Conservation (phyloP, 805 yeast species). For the Teunomyces tritomae region DNA sequence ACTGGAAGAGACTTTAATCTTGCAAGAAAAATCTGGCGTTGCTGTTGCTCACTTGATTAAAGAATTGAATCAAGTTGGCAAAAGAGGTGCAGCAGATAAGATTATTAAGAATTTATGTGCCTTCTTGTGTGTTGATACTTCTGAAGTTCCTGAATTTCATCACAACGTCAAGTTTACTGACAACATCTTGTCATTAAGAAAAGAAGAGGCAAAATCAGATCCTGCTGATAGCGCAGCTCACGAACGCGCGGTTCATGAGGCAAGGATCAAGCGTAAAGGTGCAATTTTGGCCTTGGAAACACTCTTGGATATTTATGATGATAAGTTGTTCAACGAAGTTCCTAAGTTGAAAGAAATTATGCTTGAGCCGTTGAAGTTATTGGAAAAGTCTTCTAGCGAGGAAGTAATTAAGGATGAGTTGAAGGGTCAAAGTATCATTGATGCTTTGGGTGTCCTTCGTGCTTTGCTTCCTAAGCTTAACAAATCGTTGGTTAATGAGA, state of each 20-base stretch:
- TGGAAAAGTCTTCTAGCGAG: conserved; percentile 23
- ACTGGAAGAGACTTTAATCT: conserved; percentile 58
- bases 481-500: conserved; percentile 43
- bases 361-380: conserved; percentile 58
- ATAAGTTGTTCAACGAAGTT: conserved; percentile 52
- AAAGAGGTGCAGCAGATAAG: conserved; percentile 79
- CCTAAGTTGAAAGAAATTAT: conserved; percentile 66
- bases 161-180: conserved; percentile 56
- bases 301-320: conserved; percentile 53
- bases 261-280: conserved; percentile 81
- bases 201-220: conserved; percentile 69
- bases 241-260: conserved; percentile 66
- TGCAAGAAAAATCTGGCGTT: conserved; percentile 70
- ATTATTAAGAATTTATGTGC: conserved; percentile 88
- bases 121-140: conserved; percentile 90
- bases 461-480: conserved; percentile 68
- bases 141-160: conserved; percentile 90
- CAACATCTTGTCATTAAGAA: conserved; percentile 67
- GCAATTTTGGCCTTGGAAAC: conserved; percentile 68
- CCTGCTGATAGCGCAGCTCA: conserved; percentile 59
- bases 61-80: conserved; percentile 55
- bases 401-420: conserved; percentile 38
- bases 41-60: conserved; percentile 64
- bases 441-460: conserved; percentile 77
- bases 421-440: conserved; percentile 78